phyloP scores from a whole-genome alignment of 805 yeast species.

The Jamesozyma hellenica region DNA sequence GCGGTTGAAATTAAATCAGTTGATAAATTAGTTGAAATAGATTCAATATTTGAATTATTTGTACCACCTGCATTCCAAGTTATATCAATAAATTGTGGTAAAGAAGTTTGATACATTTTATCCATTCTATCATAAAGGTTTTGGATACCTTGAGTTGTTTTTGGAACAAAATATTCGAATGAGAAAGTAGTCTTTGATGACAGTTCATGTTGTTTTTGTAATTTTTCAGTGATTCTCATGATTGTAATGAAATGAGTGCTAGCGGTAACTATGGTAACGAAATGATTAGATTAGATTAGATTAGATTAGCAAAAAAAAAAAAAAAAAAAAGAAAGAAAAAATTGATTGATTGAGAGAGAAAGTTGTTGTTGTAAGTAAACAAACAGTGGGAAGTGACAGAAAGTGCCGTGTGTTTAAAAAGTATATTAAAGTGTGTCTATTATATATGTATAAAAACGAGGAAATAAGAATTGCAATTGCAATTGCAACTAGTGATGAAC shows the following conservation, averaged over 20 bases:
- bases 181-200: slow-evolving; percentile 63
- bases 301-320: neutral
- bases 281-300: no score
- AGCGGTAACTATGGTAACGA: no score
- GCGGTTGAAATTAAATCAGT: slow-evolving; percentile 88
- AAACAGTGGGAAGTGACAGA: no score
- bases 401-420: no score
- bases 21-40: slow-evolving; percentile 72
- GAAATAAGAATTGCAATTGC: no score
- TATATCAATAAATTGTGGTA: slow-evolving; percentile 86
- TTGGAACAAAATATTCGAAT: slow-evolving; percentile 94
- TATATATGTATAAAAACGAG: no score
- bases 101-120: slow-evolving; percentile 77
- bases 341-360: no score
- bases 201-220: slow-evolving; percentile 26
- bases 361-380: no score
- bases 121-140: slow-evolving; percentile 95
- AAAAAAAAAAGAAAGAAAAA: neutral
- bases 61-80: slow-evolving; percentile 99
- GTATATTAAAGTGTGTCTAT: no score
- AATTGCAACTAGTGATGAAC: no score
- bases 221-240: slow-evolving; percentile 35
- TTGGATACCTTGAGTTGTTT: slow-evolving; percentile 93
- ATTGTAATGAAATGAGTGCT: neutral
- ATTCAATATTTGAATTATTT: slow-evolving; percentile 27